Evolutionary conservation across 2,329 filamentous ascomycete species (phyloP).

Genomic region (Diaporthe eres): DNA sequence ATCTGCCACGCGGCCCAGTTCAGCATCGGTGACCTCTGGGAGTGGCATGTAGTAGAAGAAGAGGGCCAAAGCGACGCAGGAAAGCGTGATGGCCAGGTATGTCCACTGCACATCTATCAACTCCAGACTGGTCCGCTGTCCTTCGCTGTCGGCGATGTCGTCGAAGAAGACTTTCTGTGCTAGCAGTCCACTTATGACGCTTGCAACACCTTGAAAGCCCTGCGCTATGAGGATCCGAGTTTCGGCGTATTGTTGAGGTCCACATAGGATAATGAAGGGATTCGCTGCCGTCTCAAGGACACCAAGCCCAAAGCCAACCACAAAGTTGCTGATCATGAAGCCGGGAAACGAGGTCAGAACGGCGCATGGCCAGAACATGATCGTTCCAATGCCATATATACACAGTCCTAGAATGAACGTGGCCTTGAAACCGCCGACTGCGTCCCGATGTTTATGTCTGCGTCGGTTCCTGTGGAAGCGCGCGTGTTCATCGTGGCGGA

Average conservation of each 20-base stretch:
- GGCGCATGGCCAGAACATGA: slow-evolving; percentile 88
- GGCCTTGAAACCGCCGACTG: slow-evolving; percentile 79
- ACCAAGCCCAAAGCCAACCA: slow-evolving; percentile 82
- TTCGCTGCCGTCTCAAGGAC: slow-evolving; percentile 87
- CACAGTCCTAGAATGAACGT: slow-evolving; percentile 84
- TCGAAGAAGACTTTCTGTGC: slow-evolving; percentile 83
- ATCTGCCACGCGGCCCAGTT: slow-evolving; percentile 64
- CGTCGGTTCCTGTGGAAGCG: slow-evolving; percentile 56
- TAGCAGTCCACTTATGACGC: slow-evolving; percentile 79
- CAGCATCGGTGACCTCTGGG: slow-evolving; percentile 71
- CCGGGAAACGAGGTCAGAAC: slow-evolving; percentile 82
- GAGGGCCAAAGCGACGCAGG: slow-evolving; percentile 78
- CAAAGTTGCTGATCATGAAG: slow-evolving; percentile 81
- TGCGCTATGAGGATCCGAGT: slow-evolving; percentile 83
- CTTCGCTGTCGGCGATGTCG: slow-evolving; percentile 59
- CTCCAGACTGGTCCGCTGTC: slow-evolving; percentile 56
- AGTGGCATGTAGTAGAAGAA: slow-evolving; percentile 79
- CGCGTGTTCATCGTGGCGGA: slow-evolving; percentile 76
- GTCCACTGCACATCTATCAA: slow-evolving; percentile 87
- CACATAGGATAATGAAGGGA: slow-evolving; percentile 79
- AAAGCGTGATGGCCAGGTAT: slow-evolving; percentile 83
- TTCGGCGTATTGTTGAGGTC: slow-evolving; percentile 80
- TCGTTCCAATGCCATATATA: slow-evolving; percentile 82
- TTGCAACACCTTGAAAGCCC: slow-evolving; percentile 81
- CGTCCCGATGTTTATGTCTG: slow-evolving; percentile 53